These are phyloP conservation scores for Chrysosporium keratinophilum DNA, from an alignment of 2,329 filamentous ascomycete genomes.

Conservation along the genomic window DNA sequence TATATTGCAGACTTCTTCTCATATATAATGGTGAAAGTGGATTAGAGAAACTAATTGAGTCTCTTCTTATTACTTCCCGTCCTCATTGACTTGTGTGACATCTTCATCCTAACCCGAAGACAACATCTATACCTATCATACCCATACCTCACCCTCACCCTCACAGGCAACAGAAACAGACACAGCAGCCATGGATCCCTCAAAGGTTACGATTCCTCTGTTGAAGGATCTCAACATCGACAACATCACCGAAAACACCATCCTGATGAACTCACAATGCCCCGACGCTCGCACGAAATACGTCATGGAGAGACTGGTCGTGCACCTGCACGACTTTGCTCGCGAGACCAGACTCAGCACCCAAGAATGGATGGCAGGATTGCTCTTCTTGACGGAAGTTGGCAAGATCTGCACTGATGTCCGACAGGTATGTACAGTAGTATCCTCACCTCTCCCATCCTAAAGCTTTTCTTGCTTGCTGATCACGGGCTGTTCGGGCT, in stretches of 20 bases:
- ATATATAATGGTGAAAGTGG: not conserved
- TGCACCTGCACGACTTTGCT: slow-evolving; percentile 72
- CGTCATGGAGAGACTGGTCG: slow-evolving; percentile 61
- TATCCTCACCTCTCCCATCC: not conserved
- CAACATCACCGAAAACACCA: slow-evolving; percentile 29
- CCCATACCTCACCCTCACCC: not conserved
- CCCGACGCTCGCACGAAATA: slow-evolving; percentile 57
- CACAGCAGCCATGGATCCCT: slow-evolving; percentile 32
- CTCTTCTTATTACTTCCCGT: not conserved
- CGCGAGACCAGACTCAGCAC: slow-evolving; percentile 66
- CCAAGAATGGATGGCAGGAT: slow-evolving; percentile 65
- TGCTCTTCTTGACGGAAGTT: slow-evolving; percentile 60
- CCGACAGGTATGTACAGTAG: slow-evolving; percentile 53
- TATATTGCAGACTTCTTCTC: not conserved
- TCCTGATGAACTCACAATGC: slow-evolving; percentile 63
- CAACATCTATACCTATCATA: not conserved
- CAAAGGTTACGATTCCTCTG: slow-evolving; percentile 33
- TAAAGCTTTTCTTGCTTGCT: not conserved
- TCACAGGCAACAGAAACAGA: not conserved
- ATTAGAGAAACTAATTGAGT: not conserved
- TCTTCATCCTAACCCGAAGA: not conserved
- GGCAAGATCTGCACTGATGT: slow-evolving; percentile 66
- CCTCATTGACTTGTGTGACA: no score
- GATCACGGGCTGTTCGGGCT: not conserved
- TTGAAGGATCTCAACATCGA: slow-evolving; percentile 25